A percentile compares a stretch with the other conserved stretches of the same genome.
Conservation (phyloP, 257 asterid species). For the Coffea canephora region DNA sequence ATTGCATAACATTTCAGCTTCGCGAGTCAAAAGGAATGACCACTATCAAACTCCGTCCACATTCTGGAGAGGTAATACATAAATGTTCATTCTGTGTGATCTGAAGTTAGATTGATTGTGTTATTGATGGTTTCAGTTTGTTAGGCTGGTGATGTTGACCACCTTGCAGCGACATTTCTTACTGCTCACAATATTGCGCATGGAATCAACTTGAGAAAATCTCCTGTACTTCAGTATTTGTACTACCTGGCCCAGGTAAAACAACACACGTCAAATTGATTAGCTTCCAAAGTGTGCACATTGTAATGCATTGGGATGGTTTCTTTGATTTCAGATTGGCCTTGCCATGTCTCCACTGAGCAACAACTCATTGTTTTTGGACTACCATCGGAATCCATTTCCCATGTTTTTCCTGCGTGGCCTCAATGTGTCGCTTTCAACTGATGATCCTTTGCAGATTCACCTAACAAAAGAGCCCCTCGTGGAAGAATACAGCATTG, state of each 20-base stretch:
- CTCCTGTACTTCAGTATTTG: conserved; percentile 90
- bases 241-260: conserved; percentile 94
- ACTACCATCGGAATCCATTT: conserved; percentile 95
- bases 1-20: conserved; percentile 51
- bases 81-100: conserved; percentile 6
- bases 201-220: conserved; percentile 90
- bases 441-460: conserved; percentile 96
- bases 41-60: conserved; percentile 93
- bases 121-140: conserved; percentile 13
- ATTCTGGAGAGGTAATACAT: conserved; percentile 85
- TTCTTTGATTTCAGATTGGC: conserved; percentile 68
- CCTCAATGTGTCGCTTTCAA: conserved; percentile 90
- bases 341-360: conserved; percentile 98
- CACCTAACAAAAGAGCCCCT: conserved; percentile 97
- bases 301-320: conserved; percentile 23
- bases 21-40: conserved; percentile 98
- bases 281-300: neutral
- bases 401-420: conserved; percentile 93
- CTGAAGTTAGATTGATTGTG: conserved; percentile 10
- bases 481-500: conserved; percentile 97
- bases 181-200: conserved; percentile 88
- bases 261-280: conserved; percentile 14
- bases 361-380: conserved; percentile 92
- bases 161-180: conserved; percentile 94
- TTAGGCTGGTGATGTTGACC: conserved; percentile 98